Conservation (phyloP, 768 basidiomycete species). For the Dioszegia aurantiaca region DNA sequence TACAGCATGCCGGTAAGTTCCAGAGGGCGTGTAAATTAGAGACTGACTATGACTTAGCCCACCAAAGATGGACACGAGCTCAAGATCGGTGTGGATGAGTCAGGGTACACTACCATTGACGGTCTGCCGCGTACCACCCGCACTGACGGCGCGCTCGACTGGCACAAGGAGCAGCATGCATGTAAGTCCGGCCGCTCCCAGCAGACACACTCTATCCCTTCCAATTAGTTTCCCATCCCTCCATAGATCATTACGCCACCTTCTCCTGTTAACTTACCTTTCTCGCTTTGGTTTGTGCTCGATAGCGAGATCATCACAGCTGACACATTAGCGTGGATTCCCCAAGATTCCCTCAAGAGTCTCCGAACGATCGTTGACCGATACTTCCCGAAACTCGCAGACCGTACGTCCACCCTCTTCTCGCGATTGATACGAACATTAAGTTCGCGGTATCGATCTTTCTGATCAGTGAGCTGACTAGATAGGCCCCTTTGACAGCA, state of each 20-base stretch:
- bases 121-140: slow-evolving; percentile 25
- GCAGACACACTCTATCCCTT: background rate
- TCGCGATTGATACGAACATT: no score
- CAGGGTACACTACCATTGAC: slow-evolving; percentile 16
- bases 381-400: slow-evolving; percentile 21
- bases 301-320: no score
- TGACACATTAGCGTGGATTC: slow-evolving; percentile 21
- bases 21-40: background rate
- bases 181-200: slow-evolving; percentile 7
- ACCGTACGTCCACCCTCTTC: no score
- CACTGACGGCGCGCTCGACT: slow-evolving; percentile 17
- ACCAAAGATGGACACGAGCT: slow-evolving; percentile 18
- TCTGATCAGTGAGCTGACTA: background rate
- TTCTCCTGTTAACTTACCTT: no score
- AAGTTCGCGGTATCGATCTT: no score
- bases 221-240: no score
- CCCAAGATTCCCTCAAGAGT: slow-evolving; percentile 10
- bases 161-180: slow-evolving; percentile 10
- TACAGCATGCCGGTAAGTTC: slow-evolving; percentile 30
- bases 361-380: slow-evolving; percentile 8
- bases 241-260: no score
- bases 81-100: slow-evolving; percentile 27
- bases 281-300: no score
- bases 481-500: slow-evolving; percentile 19
- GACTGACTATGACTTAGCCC: slow-evolving; percentile 9